Evolutionary conservation across 2,329 filamentous ascomycete species (phyloP).

Genomic region (Xylariaceae sp.): DNA sequence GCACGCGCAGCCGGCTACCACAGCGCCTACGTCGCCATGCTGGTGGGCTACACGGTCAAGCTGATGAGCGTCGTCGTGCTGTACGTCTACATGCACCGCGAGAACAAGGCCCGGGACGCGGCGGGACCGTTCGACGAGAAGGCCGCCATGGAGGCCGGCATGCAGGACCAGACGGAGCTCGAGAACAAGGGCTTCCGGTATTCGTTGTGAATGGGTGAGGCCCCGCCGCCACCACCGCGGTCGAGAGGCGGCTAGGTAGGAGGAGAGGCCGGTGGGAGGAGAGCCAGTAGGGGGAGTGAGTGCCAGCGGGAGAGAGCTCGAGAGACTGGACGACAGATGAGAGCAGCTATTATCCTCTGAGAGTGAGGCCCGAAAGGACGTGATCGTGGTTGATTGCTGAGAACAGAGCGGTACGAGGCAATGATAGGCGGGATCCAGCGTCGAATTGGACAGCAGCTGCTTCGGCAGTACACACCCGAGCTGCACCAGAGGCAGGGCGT

Average conservation of each 20-base stretch:
- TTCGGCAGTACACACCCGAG: no score
- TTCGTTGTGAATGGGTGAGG: slow-evolving; percentile 15
- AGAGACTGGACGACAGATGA: no score
- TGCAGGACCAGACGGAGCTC: slow-evolving; percentile 24
- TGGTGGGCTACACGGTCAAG: slow-evolving; percentile 23
- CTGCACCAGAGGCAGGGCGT: no score
- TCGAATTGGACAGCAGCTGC: no score
- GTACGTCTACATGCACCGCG: slow-evolving; percentile 23
- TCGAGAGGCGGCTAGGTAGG: background rate
- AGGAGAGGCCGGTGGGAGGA: no score
- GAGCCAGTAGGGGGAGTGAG: no score
- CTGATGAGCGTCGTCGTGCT: slow-evolving; percentile 18
- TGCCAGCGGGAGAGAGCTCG: no score
- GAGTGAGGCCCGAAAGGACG: no score
- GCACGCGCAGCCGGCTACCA: slow-evolving; percentile 19
- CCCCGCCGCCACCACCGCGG: background rate
- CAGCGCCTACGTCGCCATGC: slow-evolving; percentile 26
- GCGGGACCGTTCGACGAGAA: slow-evolving; percentile 18
- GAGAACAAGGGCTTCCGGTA: slow-evolving; percentile 26
- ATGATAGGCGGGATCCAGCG: no score
- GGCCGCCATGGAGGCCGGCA: slow-evolving; percentile 22
- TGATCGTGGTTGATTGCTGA: no score
- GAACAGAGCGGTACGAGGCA: no score
- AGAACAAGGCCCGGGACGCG: slow-evolving; percentile 23
- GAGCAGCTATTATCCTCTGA: no score